Evolutionary conservation across 2,329 filamentous ascomycete species (phyloP), one percentile per base, ranked within the genome.

Genomic region (Fusarium tanahbumbuense): DNA sequence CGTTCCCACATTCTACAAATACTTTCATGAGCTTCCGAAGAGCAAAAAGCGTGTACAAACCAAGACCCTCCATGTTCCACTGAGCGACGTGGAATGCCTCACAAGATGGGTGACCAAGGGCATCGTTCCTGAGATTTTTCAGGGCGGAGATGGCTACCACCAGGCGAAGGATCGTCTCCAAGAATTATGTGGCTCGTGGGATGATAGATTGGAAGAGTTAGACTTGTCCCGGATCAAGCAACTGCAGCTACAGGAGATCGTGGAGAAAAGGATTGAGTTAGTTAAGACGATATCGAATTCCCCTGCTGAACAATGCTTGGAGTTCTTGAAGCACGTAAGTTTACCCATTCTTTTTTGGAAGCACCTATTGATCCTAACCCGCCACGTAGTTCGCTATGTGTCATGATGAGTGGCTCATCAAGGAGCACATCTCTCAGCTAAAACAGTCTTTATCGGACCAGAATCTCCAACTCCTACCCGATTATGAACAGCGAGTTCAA

Each of bases 401-500:
- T 76, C 94, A 99, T 76, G 93, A 98, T 77, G 93, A 98, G 81
- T 98, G 95, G 94, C 87, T 97, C 48, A 93, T 99, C 79, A 93
- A 96, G 78, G 94, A 97, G 78, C 94, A 97, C 74, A 98, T 99
- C 73, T 88, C 90, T 16, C 90, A 94, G 66, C 85, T 99, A 63
- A 93, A 94, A 66, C 91, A 93, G 76, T 86, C 95, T 28, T 93
- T 98, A 82, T 98, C 96, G 2, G 94, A 98, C 78, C 95, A 98
- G 78, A 98, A 98, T 77, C 88, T 99, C 4, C 94, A 98, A 77
- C 87, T 99, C 7, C 87, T 99, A 12, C 96, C 96, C 0, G 96
- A 99, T 81, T 99, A 99, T 77, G 93, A 98, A 77, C 96, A 98
- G 81, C 91, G 96, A 52, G 93, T 98, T 40, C 89, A 92, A 68